A percentile compares a stretch with the other conserved stretches of the same genome.
These are phyloP conservation scores for Fusarium robinianum DNA, from an alignment of 2,329 filamentous ascomycete species.

Conservation along the genomic window DNA sequence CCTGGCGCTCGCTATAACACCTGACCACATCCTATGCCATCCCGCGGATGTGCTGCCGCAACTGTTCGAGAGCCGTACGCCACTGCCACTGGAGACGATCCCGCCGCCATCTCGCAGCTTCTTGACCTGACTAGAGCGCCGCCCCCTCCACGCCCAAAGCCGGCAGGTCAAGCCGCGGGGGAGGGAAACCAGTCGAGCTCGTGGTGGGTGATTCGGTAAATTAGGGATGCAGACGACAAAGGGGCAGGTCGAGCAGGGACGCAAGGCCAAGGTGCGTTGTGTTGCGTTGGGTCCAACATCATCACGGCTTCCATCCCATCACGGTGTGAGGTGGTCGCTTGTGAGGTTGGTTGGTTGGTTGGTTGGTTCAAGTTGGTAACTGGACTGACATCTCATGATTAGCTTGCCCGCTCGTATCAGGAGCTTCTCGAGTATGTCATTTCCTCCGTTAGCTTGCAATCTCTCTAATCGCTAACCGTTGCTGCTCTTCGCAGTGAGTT, in stretches of 20 bases:
- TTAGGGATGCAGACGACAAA: slow-evolving; percentile 60
- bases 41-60: slow-evolving; percentile 30
- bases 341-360: neutral
- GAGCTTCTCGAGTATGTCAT: slow-evolving; percentile 84
- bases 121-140: slow-evolving; percentile 12
- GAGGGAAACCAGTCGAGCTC: slow-evolving; percentile 11
- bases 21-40: slow-evolving; percentile 4
- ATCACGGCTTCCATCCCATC: neutral
- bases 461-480: slow-evolving; percentile 9
- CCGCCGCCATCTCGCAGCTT: slow-evolving; percentile 12
- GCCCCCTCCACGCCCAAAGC: slow-evolving; percentile 1
- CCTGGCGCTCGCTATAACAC: too few species aligned
- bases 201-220: too few species aligned
- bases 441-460: neutral
- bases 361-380: neutral
- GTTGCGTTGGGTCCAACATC: neutral
- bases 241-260: slow-evolving; percentile 62
- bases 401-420: slow-evolving; percentile 97
- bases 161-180: too few species aligned
- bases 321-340: too few species aligned
- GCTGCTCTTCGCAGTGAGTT: slow-evolving; percentile 79
- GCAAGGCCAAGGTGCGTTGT: slow-evolving; percentile 62
- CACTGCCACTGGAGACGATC: slow-evolving; percentile 26
- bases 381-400: slow-evolving; percentile 4
- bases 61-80: slow-evolving; percentile 25